Conservation (phyloP, 345 rosid species). For the Abelmoschus esculentus region DNA sequence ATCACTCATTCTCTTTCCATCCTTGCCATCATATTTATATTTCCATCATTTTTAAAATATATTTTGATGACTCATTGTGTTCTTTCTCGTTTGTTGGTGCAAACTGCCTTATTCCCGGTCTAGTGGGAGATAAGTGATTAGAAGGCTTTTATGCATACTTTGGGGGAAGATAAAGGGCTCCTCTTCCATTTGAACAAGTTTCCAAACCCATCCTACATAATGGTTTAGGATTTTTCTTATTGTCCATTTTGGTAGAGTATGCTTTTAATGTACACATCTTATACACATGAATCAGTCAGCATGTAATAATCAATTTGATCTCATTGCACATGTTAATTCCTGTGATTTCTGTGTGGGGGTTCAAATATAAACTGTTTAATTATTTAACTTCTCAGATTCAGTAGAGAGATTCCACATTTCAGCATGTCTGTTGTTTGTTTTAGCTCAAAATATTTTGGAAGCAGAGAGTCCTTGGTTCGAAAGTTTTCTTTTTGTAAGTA, state of each 20-base stretch:
- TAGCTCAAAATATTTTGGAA: slow-evolving; percentile 93
- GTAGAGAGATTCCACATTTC: slow-evolving; percentile 92
- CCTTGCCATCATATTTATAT: neutral
- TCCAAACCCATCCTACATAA: neutral
- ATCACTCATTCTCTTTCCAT: slow-evolving; percentile 4
- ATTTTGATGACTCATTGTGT: neutral
- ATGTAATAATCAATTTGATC: neutral
- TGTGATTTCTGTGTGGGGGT: neutral
- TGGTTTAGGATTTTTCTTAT: neutral
- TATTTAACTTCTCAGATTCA: slow-evolving; percentile 55
- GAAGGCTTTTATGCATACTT: neutral
- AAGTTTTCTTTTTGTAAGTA: slow-evolving; percentile 78
- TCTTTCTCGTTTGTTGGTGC: neutral
- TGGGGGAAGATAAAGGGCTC: neutral
- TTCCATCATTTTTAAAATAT: neutral
- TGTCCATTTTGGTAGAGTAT: neutral
- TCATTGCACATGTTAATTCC: neutral
- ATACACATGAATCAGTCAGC: neutral
- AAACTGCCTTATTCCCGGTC: neutral
- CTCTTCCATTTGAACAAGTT: neutral
- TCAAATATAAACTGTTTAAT: neutral
- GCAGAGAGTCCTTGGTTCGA: slow-evolving; percentile 95
- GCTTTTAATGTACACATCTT: neutral
- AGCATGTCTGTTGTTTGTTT: slow-evolving; percentile 78
- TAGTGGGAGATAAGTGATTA: neutral